Percentiles rank a stretch among this genome's conserved stretches.
Evolutionary conservation across 1,284 basidiomycete species (phyloP).

Genomic region (Fistulina hepatica): DNA sequence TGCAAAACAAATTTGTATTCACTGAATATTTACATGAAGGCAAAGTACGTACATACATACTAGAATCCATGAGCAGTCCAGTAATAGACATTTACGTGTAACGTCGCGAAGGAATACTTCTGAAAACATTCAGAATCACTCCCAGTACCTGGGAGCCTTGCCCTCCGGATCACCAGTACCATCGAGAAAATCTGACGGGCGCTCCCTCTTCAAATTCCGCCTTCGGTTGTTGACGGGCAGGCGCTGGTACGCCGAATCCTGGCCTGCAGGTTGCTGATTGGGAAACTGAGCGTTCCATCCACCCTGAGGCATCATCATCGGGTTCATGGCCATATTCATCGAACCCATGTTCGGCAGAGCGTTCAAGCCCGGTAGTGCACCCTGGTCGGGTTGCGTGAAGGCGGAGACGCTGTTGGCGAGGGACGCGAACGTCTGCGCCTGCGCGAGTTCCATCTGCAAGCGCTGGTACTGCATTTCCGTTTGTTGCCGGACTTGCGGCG

Average conservation of each 20-base stretch:
- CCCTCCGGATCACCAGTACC: slow-evolving; percentile 49
- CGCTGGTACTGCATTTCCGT: slow-evolving; percentile 70
- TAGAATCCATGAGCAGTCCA: too few species aligned
- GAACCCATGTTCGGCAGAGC: not conserved
- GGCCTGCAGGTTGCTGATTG: too few species aligned
- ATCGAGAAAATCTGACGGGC: slow-evolving; percentile 74
- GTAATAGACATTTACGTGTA: too few species aligned
- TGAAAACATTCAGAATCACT: slow-evolving; percentile 33
- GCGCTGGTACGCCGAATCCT: slow-evolving; percentile 77
- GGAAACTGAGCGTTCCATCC: slow-evolving; percentile 30
- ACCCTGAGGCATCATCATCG: not conserved
- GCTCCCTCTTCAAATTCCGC: slow-evolving; percentile 63
- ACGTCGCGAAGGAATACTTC: too few species aligned
- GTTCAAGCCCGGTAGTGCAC: too few species aligned
- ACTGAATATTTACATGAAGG: too few species aligned
- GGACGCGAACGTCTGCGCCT: slow-evolving; percentile 57
- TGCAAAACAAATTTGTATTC: too few species aligned
- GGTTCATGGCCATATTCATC: not conserved
- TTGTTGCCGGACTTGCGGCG: slow-evolving; percentile 59
- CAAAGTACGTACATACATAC: too few species aligned
- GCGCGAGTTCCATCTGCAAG: slow-evolving; percentile 64
- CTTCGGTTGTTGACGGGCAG: slow-evolving; percentile 69
- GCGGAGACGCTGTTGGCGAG: not conserved
- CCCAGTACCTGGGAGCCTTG: slow-evolving; percentile 68
- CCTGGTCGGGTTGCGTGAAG: too few species aligned